phyloP scores from a whole-genome alignment of 352 stramenopile species.

The Phytopythium montanum region DNA sequence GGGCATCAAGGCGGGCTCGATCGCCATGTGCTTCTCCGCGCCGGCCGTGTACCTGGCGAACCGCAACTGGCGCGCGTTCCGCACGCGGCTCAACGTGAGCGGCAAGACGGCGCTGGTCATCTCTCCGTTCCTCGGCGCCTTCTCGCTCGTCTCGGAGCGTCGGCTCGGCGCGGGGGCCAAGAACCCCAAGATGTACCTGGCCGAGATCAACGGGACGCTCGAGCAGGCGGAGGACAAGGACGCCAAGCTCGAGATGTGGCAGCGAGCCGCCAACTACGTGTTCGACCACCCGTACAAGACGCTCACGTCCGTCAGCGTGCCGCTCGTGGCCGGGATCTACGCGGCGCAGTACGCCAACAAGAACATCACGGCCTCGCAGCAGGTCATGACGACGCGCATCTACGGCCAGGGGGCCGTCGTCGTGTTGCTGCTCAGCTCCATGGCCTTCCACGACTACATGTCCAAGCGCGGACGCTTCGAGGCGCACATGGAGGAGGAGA shows the following conservation, averaged over 20 bases:
- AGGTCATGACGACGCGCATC: slow-evolving; percentile 76
- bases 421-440: slow-evolving; percentile 51
- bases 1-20: slow-evolving; percentile 39
- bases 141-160: slow-evolving; percentile 55
- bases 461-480: slow-evolving; percentile 44
- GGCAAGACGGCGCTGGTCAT: slow-evolving; percentile 63
- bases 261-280: slow-evolving; percentile 53
- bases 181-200: slow-evolving; percentile 62
- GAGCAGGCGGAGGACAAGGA: slow-evolving; percentile 27
- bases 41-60: slow-evolving; percentile 35
- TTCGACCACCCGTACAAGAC: slow-evolving; percentile 65
- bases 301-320: slow-evolving; percentile 39
- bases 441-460: slow-evolving; percentile 78
- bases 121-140: slow-evolving; percentile 38
- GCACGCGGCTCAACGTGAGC: slow-evolving; percentile 48
- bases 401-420: slow-evolving; percentile 62
- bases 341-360: slow-evolving; percentile 47
- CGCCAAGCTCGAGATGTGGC: slow-evolving; percentile 32
- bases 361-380: slow-evolving; percentile 52
- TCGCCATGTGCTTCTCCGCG: slow-evolving; percentile 21
- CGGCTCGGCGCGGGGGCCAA: slow-evolving; percentile 38
- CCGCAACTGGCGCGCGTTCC: slow-evolving; percentile 51
- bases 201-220: slow-evolving; percentile 31
- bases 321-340: slow-evolving; percentile 59
- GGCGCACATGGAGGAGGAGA: slow-evolving; percentile 14